A percentile compares a stretch with the other conserved stretches of the same genome.
Evolutionary conservation across 345 rosid genomes (phyloP).

Genomic region (Pistacia vera): DNA sequence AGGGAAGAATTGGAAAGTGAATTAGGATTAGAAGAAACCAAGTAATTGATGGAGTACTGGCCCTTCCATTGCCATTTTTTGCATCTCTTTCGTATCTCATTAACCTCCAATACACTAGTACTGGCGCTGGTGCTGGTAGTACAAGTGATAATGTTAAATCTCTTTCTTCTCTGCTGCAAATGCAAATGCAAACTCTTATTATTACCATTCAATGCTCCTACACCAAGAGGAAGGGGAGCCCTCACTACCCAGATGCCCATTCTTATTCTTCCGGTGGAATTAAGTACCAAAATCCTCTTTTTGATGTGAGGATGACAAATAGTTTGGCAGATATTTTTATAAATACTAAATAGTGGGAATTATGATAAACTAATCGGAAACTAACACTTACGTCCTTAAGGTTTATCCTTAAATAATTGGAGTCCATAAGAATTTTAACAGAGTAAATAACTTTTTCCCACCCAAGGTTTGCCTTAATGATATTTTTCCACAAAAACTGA

Average conservation of each 20-base stretch:
- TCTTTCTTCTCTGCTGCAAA: neutral
- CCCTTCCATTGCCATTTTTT: conserved; percentile 78
- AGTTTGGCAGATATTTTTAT: no score
- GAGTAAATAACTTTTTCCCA: no score
- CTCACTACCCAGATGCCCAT: neutral
- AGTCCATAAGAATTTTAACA: no score
- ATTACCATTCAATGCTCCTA: neutral
- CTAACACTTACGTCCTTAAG: no score
- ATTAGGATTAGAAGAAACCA: conserved; percentile 41
- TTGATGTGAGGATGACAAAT: no score
- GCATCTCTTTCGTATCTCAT: conserved; percentile 52
- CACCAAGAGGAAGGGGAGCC: neutral
- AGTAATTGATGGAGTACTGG: conserved; percentile 70
- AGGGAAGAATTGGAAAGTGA: conserved; percentile 44
- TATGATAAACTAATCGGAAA: no score
- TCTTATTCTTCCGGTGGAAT: neutral
- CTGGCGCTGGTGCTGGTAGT: neutral
- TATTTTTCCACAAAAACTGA: no score
- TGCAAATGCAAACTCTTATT: neutral
- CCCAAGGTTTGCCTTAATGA: no score
- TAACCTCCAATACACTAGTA: conserved; percentile 32
- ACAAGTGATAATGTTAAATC: neutral
- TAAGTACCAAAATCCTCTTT: no score
- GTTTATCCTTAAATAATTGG: no score
- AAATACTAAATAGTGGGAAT: no score